phyloP scores from a whole-genome alignment of 1,284 basidiomycete species.

The Vanrija humicola region DNA sequence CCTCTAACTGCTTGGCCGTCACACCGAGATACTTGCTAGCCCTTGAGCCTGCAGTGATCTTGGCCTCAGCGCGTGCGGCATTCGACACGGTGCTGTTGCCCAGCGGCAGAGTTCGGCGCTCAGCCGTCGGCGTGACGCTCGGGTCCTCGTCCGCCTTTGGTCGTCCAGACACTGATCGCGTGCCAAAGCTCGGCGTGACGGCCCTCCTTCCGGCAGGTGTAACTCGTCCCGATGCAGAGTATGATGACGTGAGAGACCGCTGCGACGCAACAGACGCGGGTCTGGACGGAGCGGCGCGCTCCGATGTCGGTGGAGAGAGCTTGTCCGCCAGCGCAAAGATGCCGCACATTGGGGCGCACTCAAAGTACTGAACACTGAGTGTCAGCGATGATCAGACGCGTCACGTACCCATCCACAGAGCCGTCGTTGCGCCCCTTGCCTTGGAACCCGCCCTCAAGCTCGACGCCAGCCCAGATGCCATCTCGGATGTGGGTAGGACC shows the following conservation, averaged over 20 bases:
- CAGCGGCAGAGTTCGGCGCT: slow-evolving; percentile 15
- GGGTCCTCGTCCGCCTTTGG: slow-evolving; percentile 15
- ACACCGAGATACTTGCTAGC: slow-evolving; percentile 70
- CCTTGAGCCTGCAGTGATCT: slow-evolving; percentile 72
- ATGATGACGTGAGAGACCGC: slow-evolving; percentile 36
- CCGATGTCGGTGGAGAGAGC: slow-evolving; percentile 64
- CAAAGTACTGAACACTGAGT: slow-evolving; percentile 73
- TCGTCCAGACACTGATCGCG: background rate
- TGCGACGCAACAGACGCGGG: slow-evolving; percentile 77
- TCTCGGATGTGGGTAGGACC: slow-evolving; percentile 80
- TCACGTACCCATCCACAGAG: slow-evolving; percentile 68
- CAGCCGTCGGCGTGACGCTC: slow-evolving; percentile 7
- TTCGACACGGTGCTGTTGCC: slow-evolving; percentile 37
- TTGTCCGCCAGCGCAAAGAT: slow-evolving; percentile 83
- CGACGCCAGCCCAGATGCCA: slow-evolving; percentile 86
- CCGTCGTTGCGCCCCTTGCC: slow-evolving; percentile 98
- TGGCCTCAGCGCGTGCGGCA: slow-evolving; percentile 38
- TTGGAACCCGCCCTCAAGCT: slow-evolving; percentile 73
- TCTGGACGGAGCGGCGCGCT: slow-evolving; percentile 52
- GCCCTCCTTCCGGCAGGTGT: slow-evolving; percentile 12
- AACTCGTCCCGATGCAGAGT: slow-evolving; percentile 21
- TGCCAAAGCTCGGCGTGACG: slow-evolving; percentile 11
- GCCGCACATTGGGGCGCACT: slow-evolving; percentile 77
- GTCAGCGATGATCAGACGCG: slow-evolving; percentile 1
- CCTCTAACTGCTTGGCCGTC: slow-evolving; percentile 72